Evolutionary conservation across 352 stramenopile genomes (phyloP).

Genomic region (Globisporangium solare): DNA sequence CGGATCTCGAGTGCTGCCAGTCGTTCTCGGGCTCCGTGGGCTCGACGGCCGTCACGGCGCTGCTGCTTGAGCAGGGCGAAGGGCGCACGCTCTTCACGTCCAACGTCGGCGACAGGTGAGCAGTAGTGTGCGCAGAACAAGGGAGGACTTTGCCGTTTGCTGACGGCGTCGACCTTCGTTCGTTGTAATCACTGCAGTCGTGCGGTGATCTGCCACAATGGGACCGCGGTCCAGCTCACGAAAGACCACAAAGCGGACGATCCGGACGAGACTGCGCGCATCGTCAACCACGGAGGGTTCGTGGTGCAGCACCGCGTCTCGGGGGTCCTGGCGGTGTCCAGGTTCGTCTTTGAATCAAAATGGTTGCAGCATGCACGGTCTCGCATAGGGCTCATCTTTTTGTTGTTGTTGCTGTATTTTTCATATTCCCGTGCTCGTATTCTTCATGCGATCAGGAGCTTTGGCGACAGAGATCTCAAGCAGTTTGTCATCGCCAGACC

Average conservation of each 20-base stretch:
- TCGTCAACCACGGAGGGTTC: slow-evolving; percentile 59
- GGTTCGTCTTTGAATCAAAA: slow-evolving; percentile 23
- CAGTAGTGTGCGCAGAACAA: neutral
- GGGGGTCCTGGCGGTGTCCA: slow-evolving; percentile 64
- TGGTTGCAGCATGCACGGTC: no score
- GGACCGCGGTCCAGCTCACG: slow-evolving; percentile 47
- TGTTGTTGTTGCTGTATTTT: no score
- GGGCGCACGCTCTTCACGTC: slow-evolving; percentile 44
- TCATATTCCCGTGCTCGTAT: no score
- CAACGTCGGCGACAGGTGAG: slow-evolving; percentile 77
- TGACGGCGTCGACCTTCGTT: neutral
- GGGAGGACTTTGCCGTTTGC: neutral
- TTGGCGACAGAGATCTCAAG: slow-evolving; percentile 73
- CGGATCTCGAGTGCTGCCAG: slow-evolving; percentile 74
- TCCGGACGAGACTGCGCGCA: slow-evolving; percentile 44
- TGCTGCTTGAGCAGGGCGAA: slow-evolving; percentile 40
- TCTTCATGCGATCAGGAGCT: slow-evolving; percentile 41
- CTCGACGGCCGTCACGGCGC: slow-evolving; percentile 52
- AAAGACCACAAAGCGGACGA: slow-evolving; percentile 77
- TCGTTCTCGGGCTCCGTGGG: slow-evolving; percentile 39
- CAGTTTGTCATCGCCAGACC: slow-evolving; percentile 57
- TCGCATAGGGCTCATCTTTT: no score
- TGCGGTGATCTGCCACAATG: slow-evolving; percentile 55
- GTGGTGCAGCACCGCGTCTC: slow-evolving; percentile 67
- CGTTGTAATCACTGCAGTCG: slow-evolving; percentile 52